These are phyloP conservation scores for Ogataea wickerhamii DNA, from an alignment of 805 yeast genomes.

Conservation along the genomic window DNA sequence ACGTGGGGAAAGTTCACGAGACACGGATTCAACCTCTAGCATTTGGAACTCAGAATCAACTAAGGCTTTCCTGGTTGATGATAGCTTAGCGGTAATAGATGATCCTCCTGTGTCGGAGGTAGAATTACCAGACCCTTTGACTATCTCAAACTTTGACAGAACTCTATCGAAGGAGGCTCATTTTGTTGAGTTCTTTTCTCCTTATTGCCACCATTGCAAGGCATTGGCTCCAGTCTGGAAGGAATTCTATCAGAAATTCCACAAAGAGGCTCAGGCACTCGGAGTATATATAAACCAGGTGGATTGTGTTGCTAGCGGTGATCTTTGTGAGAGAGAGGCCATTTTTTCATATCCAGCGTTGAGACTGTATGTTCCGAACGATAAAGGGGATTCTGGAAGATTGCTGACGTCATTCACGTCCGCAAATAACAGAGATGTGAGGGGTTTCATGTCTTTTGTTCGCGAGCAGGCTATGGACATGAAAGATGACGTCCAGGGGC, in stretches of 20 bases:
- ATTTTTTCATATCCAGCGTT: slow-evolving; percentile 68
- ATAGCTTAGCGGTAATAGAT: no score
- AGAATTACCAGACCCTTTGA: slow-evolving; percentile 47
- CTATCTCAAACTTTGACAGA: slow-evolving; percentile 46
- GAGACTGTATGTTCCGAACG: slow-evolving; percentile 62
- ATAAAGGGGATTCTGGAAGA: slow-evolving; percentile 35
- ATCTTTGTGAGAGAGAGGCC: slow-evolving; percentile 68
- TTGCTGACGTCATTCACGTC: slow-evolving; percentile 46
- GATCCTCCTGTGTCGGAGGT: no score
- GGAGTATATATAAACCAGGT: slow-evolving; percentile 67
- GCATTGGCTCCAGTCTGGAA: slow-evolving; percentile 82
- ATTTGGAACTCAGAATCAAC: neutral
- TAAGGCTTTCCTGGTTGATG: neutral
- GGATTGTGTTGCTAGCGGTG: slow-evolving; percentile 83
- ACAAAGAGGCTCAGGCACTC: slow-evolving; percentile 44
- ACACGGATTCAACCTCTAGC: neutral
- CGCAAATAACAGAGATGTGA: slow-evolving; percentile 42
- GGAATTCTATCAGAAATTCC: slow-evolving; percentile 50
- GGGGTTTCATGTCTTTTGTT: slow-evolving; percentile 50
- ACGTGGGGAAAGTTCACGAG: neutral
- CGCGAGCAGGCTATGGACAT: slow-evolving; percentile 44
- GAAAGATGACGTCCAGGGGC: slow-evolving; percentile 32
- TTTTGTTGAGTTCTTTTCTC: slow-evolving; percentile 86
- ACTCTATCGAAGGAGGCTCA: slow-evolving; percentile 53
- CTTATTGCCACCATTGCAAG: slow-evolving; percentile 82